Percentiles rank a stretch among this genome's conserved stretches.
These are phyloP conservation scores for Ochromonas danica DNA, from an alignment of 108 stramenopile species.

Conservation along the genomic window DNA sequence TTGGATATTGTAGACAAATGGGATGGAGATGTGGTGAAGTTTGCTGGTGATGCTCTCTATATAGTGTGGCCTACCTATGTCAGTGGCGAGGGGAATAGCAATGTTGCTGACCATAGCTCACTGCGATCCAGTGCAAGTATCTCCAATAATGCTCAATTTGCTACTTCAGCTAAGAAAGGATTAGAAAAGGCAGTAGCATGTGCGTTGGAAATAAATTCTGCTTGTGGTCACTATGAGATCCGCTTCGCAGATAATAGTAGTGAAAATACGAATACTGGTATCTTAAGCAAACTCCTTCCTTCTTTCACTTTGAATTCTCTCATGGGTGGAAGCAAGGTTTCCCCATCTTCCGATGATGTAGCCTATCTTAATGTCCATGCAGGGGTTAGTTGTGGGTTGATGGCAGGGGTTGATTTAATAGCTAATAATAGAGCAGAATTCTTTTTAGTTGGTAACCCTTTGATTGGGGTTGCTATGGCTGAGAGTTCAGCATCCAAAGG, in stretches of 20 bases:
- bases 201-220: background rate
- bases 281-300: conserved; percentile 15
- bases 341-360: conserved; percentile 14
- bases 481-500: conserved; percentile 14
- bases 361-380: conserved; percentile 15
- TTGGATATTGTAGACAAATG: conserved; percentile 42
- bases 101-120: background rate
- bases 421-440: conserved; percentile 17
- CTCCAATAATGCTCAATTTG: background rate
- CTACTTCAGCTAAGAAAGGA: background rate
- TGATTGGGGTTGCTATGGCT: conserved; percentile 14
- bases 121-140: background rate
- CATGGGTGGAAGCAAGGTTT: conserved; percentile 14
- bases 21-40: conserved; percentile 60
- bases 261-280: conserved; percentile 17
- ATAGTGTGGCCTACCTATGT: conserved; percentile 53
- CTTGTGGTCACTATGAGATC: background rate
- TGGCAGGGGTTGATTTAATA: conserved; percentile 15
- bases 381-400: conserved; percentile 14
- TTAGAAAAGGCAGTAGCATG: background rate
- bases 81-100: conserved; percentile 34
- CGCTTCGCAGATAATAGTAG: no score
- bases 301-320: conserved; percentile 17
- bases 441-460: conserved; percentile 16
- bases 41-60: no score